Evolutionary conservation across 257 asterid genomes (phyloP).

Genomic region (Solanum appendiculatum): DNA sequence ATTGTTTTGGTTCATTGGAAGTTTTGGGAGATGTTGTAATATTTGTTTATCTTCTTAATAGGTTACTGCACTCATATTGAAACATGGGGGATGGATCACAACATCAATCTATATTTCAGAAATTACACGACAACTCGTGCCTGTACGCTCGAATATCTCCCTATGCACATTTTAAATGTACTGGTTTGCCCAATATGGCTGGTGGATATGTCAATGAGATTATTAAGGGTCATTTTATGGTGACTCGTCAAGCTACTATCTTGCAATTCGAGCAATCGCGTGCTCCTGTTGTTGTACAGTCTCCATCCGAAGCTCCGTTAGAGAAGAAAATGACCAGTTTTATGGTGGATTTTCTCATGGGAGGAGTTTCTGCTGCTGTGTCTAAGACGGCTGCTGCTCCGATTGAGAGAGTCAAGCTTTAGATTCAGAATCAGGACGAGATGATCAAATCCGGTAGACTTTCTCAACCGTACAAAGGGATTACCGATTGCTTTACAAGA

Average conservation of each 20-base stretch:
- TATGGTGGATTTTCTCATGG: conserved; percentile 14
- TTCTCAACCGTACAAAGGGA: conserved; percentile 13
- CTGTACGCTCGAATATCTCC: conserved; percentile 1
- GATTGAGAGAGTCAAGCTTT: conserved; percentile 10
- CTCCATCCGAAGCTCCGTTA: neutral
- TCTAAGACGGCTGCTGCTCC: neutral
- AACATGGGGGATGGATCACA: neutral
- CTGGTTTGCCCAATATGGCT: neutral
- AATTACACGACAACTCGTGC: neutral
- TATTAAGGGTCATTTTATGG: neutral
- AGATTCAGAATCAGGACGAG: conserved; percentile 22
- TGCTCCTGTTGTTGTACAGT: neutral
- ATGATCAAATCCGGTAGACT: conserved; percentile 14
- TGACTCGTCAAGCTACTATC: neutral
- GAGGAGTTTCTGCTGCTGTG: conserved; percentile 23
- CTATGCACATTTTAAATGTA: neutral
- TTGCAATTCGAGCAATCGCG: neutral
- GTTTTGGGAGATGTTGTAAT: neutral
- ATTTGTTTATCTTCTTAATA: neutral
- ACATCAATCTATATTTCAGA: conserved; percentile 2
- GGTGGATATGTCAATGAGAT: neutral
- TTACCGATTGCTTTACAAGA: conserved; percentile 12
- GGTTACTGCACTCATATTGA: neutral
- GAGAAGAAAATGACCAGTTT: conserved; percentile 5
- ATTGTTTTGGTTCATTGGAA: neutral